These are phyloP conservation scores for Acorus gramineus DNA, from an alignment of 106 monocot genomes.

Conservation along the genomic window DNA sequence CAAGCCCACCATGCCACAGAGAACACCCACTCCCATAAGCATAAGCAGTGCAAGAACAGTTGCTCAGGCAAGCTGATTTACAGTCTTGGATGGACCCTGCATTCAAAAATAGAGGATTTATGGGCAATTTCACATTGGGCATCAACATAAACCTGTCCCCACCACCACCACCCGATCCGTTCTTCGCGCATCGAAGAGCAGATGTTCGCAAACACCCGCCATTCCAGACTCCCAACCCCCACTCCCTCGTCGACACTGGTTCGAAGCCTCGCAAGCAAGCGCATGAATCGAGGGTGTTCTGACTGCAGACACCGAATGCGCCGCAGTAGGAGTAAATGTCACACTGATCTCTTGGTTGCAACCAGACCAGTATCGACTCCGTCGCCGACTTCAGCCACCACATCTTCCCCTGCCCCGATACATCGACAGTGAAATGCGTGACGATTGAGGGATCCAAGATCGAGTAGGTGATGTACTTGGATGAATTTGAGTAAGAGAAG, in stretches of 20 bases:
- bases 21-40: conserved; percentile 17
- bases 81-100: conserved; percentile 14
- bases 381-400: conserved; percentile 14
- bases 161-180: not conserved
- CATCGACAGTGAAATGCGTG: too few species aligned
- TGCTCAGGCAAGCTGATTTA: conserved; percentile 22
- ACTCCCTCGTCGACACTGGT: conserved; percentile 13
- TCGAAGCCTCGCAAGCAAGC: conserved; percentile 30
- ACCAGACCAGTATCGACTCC: not conserved
- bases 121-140: conserved; percentile 13
- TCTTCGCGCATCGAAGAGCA: conserved; percentile 9
- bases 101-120: not conserved
- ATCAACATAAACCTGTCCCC: conserved; percentile 23
- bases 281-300: conserved; percentile 16
- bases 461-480: too few species aligned
- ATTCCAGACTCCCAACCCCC: conserved; percentile 24
- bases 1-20: conserved; percentile 21
- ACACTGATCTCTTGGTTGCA: conserved; percentile 1
- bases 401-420: too few species aligned
- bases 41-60: conserved; percentile 43
- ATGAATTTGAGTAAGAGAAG: too few species aligned
- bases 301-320: conserved; percentile 18
- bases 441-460: too few species aligned
- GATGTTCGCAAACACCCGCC: conserved; percentile 31
- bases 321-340: conserved; percentile 2